These are phyloP conservation scores for Tilletia walkeri DNA, from an alignment of 1,284 basidiomycete species.

Conservation along the genomic window DNA sequence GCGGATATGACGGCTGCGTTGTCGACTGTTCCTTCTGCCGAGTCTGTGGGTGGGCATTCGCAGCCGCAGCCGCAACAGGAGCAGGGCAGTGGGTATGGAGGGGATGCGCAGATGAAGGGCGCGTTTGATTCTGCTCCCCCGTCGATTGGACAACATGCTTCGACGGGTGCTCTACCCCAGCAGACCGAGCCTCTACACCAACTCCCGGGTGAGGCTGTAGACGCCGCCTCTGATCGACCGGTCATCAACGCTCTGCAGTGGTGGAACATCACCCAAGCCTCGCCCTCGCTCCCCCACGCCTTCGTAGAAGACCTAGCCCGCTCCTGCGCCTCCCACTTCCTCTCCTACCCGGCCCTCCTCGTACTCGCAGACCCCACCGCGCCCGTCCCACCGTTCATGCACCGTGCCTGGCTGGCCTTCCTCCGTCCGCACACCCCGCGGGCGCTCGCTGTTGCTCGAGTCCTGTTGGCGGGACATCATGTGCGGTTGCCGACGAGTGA, in stretches of 20 bases:
- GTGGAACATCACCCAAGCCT: constrained; percentile 33
- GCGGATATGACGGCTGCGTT: neutral
- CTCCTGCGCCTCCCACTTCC: constrained; percentile 45
- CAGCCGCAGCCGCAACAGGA: neutral
- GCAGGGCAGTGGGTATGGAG: neutral
- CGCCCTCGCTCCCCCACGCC: constrained; percentile 16
- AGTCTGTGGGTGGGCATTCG: neutral
- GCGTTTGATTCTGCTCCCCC: neutral
- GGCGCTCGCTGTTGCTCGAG: constrained; percentile 40
- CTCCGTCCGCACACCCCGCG: constrained; percentile 32
- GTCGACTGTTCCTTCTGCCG: neutral
- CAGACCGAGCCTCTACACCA: neutral
- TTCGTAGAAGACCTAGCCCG: constrained; percentile 29
- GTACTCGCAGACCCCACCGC: constrained; percentile 46
- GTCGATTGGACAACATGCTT: neutral
- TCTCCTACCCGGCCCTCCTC: constrained; percentile 45
- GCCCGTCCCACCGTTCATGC: constrained; percentile 45
- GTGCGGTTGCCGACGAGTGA: constrained; percentile 43
- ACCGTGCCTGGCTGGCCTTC: constrained; percentile 47
- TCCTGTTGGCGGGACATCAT: constrained; percentile 42
- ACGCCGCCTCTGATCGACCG: constrained; percentile 1
- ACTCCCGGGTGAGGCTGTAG: neutral
- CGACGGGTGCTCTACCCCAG: neutral
- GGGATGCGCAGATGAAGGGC: constrained; percentile 11
- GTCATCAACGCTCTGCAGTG: constrained; percentile 29